Evolutionary conservation across 148 eudicot species (phyloP).

Genomic region (Rhododendron molle): DNA sequence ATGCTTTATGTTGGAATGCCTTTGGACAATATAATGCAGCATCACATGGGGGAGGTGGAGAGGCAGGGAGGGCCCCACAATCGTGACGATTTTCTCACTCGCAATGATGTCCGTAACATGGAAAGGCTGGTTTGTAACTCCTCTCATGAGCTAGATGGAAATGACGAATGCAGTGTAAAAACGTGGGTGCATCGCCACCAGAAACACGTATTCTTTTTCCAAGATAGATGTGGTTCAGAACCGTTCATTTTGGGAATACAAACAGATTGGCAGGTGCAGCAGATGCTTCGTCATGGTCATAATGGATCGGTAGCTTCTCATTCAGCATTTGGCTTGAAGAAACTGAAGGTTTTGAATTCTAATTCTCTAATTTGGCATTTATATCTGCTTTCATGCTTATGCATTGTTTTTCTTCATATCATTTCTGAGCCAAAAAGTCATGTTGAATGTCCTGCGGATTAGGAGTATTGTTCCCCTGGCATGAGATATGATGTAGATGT

Average conservation of each 20-base stretch:
- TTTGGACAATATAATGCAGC: constrained; percentile 25
- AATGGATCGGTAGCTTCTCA: constrained; percentile 20
- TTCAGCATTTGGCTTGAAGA: constrained; percentile 20
- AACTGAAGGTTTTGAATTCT: constrained; percentile 21
- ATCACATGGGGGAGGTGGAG: constrained; percentile 29
- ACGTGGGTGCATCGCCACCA: constrained; percentile 31
- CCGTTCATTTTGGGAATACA: constrained; percentile 29
- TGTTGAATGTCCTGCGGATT: neutral
- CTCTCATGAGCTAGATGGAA: constrained; percentile 21
- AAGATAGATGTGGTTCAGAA: constrained; percentile 21
- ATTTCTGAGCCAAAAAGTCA: neutral
- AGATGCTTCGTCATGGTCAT: constrained; percentile 31
- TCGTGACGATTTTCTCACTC: constrained; percentile 26
- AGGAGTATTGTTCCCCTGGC: neutral
- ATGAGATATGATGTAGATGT: neutral
- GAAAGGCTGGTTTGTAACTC: constrained; percentile 25
- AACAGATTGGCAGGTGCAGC: constrained; percentile 38
- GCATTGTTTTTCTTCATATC: neutral
- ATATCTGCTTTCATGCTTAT: neutral
- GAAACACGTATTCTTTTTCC: constrained; percentile 26
- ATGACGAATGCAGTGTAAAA: constrained; percentile 20
- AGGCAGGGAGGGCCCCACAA: constrained; percentile 29
- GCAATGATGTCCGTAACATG: constrained; percentile 31
- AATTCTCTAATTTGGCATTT: neutral
- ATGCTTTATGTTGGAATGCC: constrained; percentile 31